Conservation (phyloP, 495 filamentous ascomycete genomes). For the Usnea hakonensis region DNA sequence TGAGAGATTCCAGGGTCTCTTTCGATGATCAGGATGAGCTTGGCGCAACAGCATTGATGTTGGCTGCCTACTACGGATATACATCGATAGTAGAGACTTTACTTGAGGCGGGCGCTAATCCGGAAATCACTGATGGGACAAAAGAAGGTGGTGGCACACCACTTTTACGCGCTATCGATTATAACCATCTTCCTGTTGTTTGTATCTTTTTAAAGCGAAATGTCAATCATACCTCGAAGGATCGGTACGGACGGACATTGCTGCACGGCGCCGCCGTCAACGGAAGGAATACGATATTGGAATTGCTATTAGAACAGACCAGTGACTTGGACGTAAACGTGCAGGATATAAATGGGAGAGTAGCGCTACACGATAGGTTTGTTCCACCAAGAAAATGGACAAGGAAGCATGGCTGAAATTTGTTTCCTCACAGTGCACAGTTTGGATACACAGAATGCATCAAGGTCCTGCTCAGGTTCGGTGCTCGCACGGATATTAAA, state of each 20-base stretch:
- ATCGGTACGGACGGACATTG: slow-evolving; percentile 15
- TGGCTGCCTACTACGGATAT: background rate
- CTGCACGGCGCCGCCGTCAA: slow-evolving; percentile 17
- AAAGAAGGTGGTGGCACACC: slow-evolving; percentile 16
- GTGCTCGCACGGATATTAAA: slow-evolving; percentile 19
- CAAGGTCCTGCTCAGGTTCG: slow-evolving; percentile 20
- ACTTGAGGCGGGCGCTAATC: slow-evolving; percentile 9
- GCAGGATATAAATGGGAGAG: slow-evolving; percentile 22
- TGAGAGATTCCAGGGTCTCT: slow-evolving; percentile 5
- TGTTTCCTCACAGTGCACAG: slow-evolving; percentile 9
- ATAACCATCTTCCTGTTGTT: slow-evolving; percentile 23
- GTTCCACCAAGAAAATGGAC: background rate
- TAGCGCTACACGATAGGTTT: slow-evolving; percentile 21
- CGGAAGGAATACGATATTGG: slow-evolving; percentile 9
- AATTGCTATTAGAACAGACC: slow-evolving; percentile 13
- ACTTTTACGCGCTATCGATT: slow-evolving; percentile 22
- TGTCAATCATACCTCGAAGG: slow-evolving; percentile 20
- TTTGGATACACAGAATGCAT: slow-evolving; percentile 13
- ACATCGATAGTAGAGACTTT: slow-evolving; percentile 1
- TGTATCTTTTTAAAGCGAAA: slow-evolving; percentile 25
- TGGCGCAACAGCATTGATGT: slow-evolving; percentile 5
- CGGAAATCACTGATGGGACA: slow-evolving; percentile 8
- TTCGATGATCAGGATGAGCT: slow-evolving; percentile 3
- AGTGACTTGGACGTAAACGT: slow-evolving; percentile 24
- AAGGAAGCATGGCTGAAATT: background rate